Evolutionary conservation across 768 basidiomycete species (phyloP), one percentile per base, ranked within the genome.

Genomic region (Mycena galopus): DNA sequence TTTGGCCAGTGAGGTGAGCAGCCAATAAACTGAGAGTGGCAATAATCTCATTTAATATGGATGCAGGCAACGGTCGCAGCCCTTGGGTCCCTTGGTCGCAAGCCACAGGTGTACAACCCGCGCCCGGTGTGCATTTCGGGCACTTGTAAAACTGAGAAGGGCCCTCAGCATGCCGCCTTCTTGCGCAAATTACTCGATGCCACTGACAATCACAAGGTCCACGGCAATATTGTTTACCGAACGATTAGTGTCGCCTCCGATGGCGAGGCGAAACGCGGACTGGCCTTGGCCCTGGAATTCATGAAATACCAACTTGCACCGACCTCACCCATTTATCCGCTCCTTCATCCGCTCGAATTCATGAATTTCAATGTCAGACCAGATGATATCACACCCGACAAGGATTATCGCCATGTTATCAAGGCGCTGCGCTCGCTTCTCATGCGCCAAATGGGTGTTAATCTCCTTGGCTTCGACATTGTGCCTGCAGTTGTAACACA

Each of bases 321-420:
- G 10, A 53, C 61, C 8, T 79, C 81, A 4, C 72, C 65, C 1
- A 75, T 80, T 21, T 78, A 73, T 62, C 65, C 51, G 4, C 44
- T 73, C 16, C 73, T 80, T 11, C 6, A 19, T 23, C 53, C 56
- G 2, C 71, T 79, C 42, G 27, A 44, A 14, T 61, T 79, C 35
- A 56, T 82, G 29, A 71, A 82, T 55, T 61, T 79, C 3, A 70
- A 65, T 12, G 77, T 81, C 37, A 81, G 82, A 8, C 65, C 76
- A 14, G 76, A 83, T 59, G 80, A 83, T 44, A 60, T 72, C n/a
- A n/a, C n/a, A n/a, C n/a, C n/a, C n/a, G n/a, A n/a, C n/a, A n/a
- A n/a, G n/a, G n/a, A n/a, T n/a, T 76, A 75, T 73, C 81, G 82
- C 74, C 77, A 84, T 71, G 59, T 81, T n/a, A 66, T 82, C 71